phyloP scores from a whole-genome alignment of 352 stramenopile genomes.

The Phytopythium aichiense region DNA sequence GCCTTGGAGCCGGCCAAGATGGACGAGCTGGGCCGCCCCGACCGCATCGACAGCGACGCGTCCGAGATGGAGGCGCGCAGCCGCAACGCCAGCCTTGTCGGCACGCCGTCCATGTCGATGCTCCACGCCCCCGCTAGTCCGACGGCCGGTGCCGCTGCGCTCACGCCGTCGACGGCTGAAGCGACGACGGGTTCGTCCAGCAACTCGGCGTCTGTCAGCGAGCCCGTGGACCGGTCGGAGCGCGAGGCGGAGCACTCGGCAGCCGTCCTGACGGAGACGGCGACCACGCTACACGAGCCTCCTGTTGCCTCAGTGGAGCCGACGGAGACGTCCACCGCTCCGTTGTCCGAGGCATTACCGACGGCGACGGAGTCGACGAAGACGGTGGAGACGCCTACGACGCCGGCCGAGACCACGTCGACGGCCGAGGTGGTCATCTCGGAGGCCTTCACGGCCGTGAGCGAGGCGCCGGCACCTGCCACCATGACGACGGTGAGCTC shows the following conservation, averaged over 20 bases:
- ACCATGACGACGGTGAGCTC: slow-evolving; percentile 5
- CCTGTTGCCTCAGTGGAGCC: slow-evolving; percentile 13
- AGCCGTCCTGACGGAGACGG: slow-evolving; percentile 20
- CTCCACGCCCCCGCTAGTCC: not conserved
- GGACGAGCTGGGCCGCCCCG: slow-evolving; percentile 37
- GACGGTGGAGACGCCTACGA: not conserved
- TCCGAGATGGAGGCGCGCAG: slow-evolving; percentile 45
- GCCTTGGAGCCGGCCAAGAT: slow-evolving; percentile 33
- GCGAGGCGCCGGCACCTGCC: slow-evolving; percentile 4
- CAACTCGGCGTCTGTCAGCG: not conserved
- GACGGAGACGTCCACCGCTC: slow-evolving; percentile 11
- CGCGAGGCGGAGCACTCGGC: slow-evolving; percentile 9
- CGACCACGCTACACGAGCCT: slow-evolving; percentile 13
- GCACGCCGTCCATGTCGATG: slow-evolving; percentile 2
- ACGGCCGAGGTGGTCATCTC: slow-evolving; percentile 7
- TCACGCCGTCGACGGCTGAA: not conserved
- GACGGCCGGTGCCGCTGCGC: not conserved
- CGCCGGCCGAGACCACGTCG: slow-evolving; percentile 3
- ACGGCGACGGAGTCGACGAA: not conserved
- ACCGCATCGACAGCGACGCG: slow-evolving; percentile 41
- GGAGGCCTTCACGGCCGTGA: slow-evolving; percentile 6
- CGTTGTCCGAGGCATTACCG: slow-evolving; percentile 7
- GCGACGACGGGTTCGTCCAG: not conserved
- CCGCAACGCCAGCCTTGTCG: slow-evolving; percentile 15
- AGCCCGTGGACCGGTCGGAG: slow-evolving; percentile 3